Base-by-base conservation (phyloP, 495 filamentous ascomycete genomes). In the Penicillium malachiteum region DNA sequence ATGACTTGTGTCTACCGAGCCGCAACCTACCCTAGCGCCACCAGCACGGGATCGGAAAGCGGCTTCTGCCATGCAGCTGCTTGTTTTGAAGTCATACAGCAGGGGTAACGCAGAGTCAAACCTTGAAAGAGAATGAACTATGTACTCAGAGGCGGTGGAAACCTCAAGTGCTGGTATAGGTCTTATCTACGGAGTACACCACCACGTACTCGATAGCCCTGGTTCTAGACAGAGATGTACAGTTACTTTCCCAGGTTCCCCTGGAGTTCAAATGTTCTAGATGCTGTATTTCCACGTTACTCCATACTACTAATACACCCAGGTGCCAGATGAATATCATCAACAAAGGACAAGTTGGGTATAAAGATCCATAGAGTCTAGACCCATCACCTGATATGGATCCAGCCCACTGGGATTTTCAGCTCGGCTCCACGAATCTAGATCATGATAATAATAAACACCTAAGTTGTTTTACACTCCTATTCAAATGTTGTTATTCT, bases 41-140 rank as follows among this genome's bases (percentile, higher is more conserved):
- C 55, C 33, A 39, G 48, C 57, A 57, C 54, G 49, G 58, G 43
- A 11, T 31, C 44, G 58, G 58, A 17, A 21, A 38, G 49, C 55
- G 42, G 58, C 48, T 35, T 50, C 53, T 49, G 50, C 52, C 52
- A 59, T 66, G 63, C 59, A 60, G 59, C 56, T 45, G 48, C 49
- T 47, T 46, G 31, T 35, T 14, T 46, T 43, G 8, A 37, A 5
- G 34, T 37, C 12, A 9, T 5, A 37, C 21, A 26, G 21, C 21
- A 26, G 21, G 21, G 21, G 21, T 26, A 26, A 26, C 21, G 21
- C 21, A 26, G 21, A 26, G 21, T 26, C 21, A 26, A 26, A 26
- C 21, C 1, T 26, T 26, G 21, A 26, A 26, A 2, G 21, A 26
- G 21, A 26, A 26, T 26, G 21, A 26, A 38, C 16, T 44, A 26